Evolutionary conservation across 1,139 yeast species (phyloP).

Genomic region (Blastobotrys buckinghamii): DNA sequence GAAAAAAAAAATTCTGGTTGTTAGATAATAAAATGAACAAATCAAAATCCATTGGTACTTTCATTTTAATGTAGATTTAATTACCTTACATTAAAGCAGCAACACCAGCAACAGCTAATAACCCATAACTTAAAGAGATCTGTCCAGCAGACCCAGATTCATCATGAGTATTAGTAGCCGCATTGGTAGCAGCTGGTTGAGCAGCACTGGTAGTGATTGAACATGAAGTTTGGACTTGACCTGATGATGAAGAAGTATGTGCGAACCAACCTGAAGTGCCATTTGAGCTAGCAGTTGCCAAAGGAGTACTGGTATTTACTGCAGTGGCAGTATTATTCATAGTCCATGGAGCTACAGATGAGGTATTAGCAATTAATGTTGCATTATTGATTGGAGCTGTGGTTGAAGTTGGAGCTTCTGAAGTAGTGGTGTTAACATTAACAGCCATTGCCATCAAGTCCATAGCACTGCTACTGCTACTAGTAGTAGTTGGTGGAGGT

Average conservation of each 20-base stretch:
- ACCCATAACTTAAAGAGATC: background rate
- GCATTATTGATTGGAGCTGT: background rate
- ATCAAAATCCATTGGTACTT: background rate
- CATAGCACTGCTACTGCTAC: background rate
- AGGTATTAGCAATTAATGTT: conserved; percentile 1
- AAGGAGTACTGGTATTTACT: conserved; percentile 6
- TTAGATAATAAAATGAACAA: background rate
- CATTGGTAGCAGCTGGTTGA: background rate
- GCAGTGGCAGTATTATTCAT: conserved; percentile 3
- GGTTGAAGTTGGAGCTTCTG: background rate
- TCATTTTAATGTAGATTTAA: no score
- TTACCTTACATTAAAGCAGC: background rate
- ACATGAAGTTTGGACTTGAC: conserved; percentile 22
- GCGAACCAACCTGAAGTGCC: conserved; percentile 2
- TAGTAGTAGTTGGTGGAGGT: conserved; percentile 1
- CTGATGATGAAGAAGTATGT: conserved; percentile 22
- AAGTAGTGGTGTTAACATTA: background rate
- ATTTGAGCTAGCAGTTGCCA: conserved; percentile 6
- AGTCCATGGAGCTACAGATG: conserved; percentile 1
- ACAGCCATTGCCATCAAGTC: conserved; percentile 4
- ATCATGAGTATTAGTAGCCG: background rate
- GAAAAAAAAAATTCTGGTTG: background rate
- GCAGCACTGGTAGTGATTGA: background rate
- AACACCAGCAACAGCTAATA: background rate
- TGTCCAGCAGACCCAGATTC: background rate